Base-by-base conservation (phyloP, 495 filamentous ascomycete species). In the Aspergillus sparsus region DNA sequence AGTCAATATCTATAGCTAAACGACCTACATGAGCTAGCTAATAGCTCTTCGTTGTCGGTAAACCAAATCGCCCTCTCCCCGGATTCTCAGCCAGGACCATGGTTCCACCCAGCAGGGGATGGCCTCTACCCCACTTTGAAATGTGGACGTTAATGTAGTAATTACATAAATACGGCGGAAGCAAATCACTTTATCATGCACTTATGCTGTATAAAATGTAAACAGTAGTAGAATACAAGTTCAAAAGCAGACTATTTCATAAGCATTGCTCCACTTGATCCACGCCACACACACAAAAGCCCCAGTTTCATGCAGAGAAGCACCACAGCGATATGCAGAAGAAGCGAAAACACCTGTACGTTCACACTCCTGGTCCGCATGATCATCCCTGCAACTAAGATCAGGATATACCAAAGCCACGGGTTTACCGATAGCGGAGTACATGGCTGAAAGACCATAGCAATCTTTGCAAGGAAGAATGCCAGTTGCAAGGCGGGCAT, bases 401-500 rank as follows among this genome's bases (percentile, higher is more conserved):
- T 69, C 15, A 91, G 68, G 34, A 86, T 83, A 63, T 88, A 90
- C 33, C 79, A 73, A 31, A 89, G 69, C 76, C 76, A 82, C 5
- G 84, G 75, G 47, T 81, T 83, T 10, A 81, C 77, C 1, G 82
- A 82, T n/a, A 82, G 71, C 0, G 89, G 88, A 12, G 76, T 76
- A 70, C 89, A 92, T 6, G 84, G 81, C 55, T 80, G 72, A 10
- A 80, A 79, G 1, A 85, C 64, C 3, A 82, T 81, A 16, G 76
- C 68, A 0, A 85, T 62, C 63, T 91, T 90, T 18, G 78, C 37
- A 7, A 85, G 68, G 62, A 89, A 87, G 5, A 87, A 44, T 0
- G 65, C 61, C 6, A 79, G 55, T 50, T 80, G 69, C 45, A 76
- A 68, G 16, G 70, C 57, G 5, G 71, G 62, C 1, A 76, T 56